Conservation (phyloP, 225 moss, liverwort and hornwort species). For the Marchantia polymorpha region DNA sequence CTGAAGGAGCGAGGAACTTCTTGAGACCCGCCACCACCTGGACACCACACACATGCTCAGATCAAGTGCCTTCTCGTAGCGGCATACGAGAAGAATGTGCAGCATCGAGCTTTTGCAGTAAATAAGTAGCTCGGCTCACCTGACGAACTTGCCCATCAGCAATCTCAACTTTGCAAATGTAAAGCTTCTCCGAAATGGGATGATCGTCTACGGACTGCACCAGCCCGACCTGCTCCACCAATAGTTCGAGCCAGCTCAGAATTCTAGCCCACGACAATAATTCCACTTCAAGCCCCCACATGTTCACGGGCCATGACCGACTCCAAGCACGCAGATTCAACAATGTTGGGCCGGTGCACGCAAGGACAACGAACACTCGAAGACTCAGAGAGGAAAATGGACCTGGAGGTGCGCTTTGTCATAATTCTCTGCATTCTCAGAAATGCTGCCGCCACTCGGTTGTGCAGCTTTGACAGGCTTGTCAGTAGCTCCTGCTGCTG, state of each 20-base stretch:
- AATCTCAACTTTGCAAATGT: slow-evolving; percentile 77
- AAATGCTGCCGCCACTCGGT: slow-evolving; percentile 38
- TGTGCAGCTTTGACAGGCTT: slow-evolving; percentile 34
- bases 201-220: slow-evolving; percentile 81
- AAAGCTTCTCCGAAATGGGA: slow-evolving; percentile 82
- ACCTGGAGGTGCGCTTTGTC: slow-evolving; percentile 88
- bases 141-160: slow-evolving; percentile 60
- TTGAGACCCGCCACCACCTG: slow-evolving; percentile 92
- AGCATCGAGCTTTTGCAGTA: not conserved
- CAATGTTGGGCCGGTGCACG: no score
- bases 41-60: not conserved
- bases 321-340: no score
- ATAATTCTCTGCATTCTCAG: slow-evolving; percentile 66
- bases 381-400: not conserved
- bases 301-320: not conserved
- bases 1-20: slow-evolving; percentile 65
- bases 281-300: not conserved
- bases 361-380: not conserved
- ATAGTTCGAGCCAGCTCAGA: not conserved
- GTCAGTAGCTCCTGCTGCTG: slow-evolving; percentile 31
- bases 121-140: slow-evolving; percentile 37
- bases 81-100: no score
- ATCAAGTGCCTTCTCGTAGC: no score
- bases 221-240: slow-evolving; percentile 61
- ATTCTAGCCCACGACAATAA: not conserved